Conservation (phyloP, 805 yeast genomes). For the Wickerhamomyces alni region DNA sequence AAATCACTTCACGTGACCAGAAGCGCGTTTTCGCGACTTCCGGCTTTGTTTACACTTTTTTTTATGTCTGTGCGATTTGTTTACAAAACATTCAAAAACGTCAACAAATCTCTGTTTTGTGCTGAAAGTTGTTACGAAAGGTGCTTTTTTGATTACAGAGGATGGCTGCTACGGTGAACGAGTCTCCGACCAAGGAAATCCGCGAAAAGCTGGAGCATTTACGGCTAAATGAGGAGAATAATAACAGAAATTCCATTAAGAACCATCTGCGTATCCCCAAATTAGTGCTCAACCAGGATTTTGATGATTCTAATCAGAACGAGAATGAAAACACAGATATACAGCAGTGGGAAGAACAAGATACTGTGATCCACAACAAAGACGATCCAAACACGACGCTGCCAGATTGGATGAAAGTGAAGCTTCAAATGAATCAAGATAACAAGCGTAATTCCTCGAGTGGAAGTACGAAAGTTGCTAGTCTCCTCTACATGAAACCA, state of each 20-base stretch:
- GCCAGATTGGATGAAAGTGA: conserved; percentile 19
- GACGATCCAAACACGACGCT: conserved; percentile 10
- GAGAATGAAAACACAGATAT: neutral
- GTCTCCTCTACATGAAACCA: neutral
- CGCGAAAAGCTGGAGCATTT: conserved; percentile 9
- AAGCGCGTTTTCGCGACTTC: neutral
- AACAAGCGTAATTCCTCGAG: neutral
- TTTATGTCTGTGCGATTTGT: too few species aligned
- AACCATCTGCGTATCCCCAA: conserved; percentile 8
- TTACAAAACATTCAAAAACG: too few species aligned
- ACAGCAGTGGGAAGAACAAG: conserved; percentile 2
- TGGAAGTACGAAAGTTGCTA: neutral
- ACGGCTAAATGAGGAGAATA: conserved; percentile 1
- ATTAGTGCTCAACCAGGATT: conserved; percentile 6
- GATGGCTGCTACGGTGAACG: neutral
- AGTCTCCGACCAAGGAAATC: conserved; percentile 15
- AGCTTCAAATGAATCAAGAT: conserved; percentile 1
- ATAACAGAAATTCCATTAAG: conserved; percentile 1
- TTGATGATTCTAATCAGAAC: conserved; percentile 9
- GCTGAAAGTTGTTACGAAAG: too few species aligned
- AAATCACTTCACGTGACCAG: neutral
- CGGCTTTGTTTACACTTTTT: too few species aligned
- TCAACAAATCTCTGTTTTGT: too few species aligned
- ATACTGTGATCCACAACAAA: conserved; percentile 15
- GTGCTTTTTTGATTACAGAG: neutral